Conservation (phyloP, 1,139 yeast genomes). For the Sugiyamaella sp. region DNA sequence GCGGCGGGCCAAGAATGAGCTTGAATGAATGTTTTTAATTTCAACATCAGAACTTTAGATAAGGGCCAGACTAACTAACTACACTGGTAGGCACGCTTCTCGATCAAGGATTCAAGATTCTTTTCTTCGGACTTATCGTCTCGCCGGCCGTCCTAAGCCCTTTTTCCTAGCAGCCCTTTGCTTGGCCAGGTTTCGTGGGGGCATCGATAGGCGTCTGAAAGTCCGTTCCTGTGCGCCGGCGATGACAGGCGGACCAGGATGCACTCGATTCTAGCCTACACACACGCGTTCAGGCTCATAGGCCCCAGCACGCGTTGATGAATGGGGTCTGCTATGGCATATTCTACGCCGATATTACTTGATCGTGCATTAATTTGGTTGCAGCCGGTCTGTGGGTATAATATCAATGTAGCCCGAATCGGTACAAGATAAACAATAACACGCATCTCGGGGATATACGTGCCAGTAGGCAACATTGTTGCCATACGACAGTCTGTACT, state of each 20-base stretch:
- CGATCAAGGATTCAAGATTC: too few relatives aligned
- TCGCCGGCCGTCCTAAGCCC: too few relatives aligned
- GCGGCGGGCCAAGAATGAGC: slow-evolving; percentile 1
- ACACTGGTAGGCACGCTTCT: too few relatives aligned
- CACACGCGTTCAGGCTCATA: too few relatives aligned
- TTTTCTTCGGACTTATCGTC: too few relatives aligned
- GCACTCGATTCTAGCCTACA: too few relatives aligned
- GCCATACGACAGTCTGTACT: neutral
- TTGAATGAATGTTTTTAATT: neutral
- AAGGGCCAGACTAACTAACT: neutral
- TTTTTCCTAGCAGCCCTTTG: too few relatives aligned
- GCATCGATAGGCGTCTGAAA: too few relatives aligned
- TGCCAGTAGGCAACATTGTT: neutral
- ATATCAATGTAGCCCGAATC: neutral
- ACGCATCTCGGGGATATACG: neutral
- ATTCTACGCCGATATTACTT: neutral
- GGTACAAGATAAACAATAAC: slow-evolving; percentile 8
- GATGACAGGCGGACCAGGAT: too few relatives aligned
- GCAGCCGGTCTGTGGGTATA: neutral
- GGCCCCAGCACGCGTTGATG: slow-evolving; percentile 2
- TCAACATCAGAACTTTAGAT: neutral
- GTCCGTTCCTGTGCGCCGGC: too few relatives aligned
- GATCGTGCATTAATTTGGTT: neutral
- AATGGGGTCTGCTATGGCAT: neutral
- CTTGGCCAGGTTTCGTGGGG: too few relatives aligned